These are phyloP conservation scores for Coemansia sp. DNA, from an alignment of 192 early-diverging fungal genomes.

Conservation along the genomic window DNA sequence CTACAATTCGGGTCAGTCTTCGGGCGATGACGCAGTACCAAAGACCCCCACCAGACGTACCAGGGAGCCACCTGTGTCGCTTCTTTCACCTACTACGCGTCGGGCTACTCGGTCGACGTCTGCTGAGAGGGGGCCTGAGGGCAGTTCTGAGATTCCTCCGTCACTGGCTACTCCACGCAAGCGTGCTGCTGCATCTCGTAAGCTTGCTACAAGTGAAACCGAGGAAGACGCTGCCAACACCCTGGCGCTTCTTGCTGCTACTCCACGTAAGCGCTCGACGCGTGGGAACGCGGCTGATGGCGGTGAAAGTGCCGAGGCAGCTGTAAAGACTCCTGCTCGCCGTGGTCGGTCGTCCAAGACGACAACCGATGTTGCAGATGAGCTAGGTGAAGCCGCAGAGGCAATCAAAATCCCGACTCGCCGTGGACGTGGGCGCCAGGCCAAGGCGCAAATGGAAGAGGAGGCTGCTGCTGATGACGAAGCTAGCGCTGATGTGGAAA, in stretches of 20 bases:
- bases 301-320: background rate
- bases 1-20: background rate
- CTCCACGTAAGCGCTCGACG: conserved; percentile 17
- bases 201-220: background rate
- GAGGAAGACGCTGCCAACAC: background rate
- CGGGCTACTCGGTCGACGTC: conserved; percentile 1
- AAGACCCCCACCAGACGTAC: conserved; percentile 5
- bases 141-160: background rate
- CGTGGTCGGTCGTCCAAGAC: conserved; percentile 9
- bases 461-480: background rate
- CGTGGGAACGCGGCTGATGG: conserved; percentile 1
- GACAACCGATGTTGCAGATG: background rate
- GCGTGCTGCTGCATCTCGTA: conserved; percentile 2
- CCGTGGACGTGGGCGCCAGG: background rate
- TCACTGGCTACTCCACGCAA: conserved; percentile 15
- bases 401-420: conserved; percentile 2
- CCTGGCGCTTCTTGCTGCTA: conserved; percentile 10
- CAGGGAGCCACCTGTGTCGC: background rate
- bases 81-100: conserved; percentile 4
- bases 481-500: background rate
- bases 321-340: conserved; percentile 7
- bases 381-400: conserved; percentile 5
- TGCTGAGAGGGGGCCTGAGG: conserved; percentile 3
- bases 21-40: conserved; percentile 14
- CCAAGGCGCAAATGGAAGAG: background rate